Base-by-base conservation (phyloP, 495 filamentous ascomycete genomes). In the Penicillium bovifimosum region DNA sequence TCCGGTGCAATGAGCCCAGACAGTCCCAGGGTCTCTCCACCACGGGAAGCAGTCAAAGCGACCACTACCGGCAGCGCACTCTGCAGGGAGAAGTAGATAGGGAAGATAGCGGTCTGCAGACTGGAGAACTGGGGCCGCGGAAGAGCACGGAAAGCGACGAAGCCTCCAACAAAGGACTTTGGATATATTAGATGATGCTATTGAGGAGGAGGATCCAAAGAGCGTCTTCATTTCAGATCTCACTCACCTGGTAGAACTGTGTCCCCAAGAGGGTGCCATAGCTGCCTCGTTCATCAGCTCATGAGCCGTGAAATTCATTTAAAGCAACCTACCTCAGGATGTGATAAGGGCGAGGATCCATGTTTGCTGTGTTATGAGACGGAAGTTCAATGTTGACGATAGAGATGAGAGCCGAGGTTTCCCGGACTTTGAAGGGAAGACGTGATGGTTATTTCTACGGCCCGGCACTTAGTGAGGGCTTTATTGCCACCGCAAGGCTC, bases 21-120 rank as follows among this genome's bases (percentile, higher is more conserved):
- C 8, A 88, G 29, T 41, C 81, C 74, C 7, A 68, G 59, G 0
- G 61, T 51, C 47, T 61, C 64, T 50, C 52, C 59, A 47, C 47
- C 66, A n/a, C 74, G 77, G 36, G 88, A 88, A 61, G 86, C 91
- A 31, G 92, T 96, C 47, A 95, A 63, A n/a, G 86, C 84, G 8
- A 96, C 72, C 16, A 90, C 58, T 11, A 83, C 65, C 6, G 92
- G 87, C 3, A 89, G 74, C 5, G 79, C 77, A 4, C 87, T 81
- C 74, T 96, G 91, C 38, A 96, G 67, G 20, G 79, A 73, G 68
- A 96, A 96, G 74, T 92, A 97, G 58, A 86, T 68, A 18, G 92
- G 92, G 71, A 95, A 92, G 61, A 90, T 82, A 59, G 79, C 79
- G 31, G 80, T 71, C 71, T 95, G 92, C 24, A 97, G 77, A 32